Percentiles rank a stretch among this genome's conserved stretches.
phyloP scores from a whole-genome alignment of 176 grass and related monocot genomes.

The Oryza officinalis region DNA sequence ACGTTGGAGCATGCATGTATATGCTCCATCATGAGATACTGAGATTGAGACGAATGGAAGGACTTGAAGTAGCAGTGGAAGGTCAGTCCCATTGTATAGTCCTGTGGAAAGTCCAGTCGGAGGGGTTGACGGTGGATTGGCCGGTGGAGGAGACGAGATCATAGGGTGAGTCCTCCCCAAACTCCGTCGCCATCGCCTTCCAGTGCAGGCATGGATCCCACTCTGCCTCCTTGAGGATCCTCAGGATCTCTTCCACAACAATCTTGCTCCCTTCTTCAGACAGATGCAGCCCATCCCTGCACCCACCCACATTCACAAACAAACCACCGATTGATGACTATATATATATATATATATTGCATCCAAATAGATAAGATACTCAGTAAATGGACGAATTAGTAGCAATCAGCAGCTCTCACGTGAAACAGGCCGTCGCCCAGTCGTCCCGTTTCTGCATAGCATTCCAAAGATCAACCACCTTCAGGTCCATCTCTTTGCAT shows the following conservation, averaged over 20 bases:
- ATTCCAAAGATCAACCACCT: slow-evolving; percentile 80
- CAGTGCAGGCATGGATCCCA: slow-evolving; percentile 86
- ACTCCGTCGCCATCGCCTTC: slow-evolving; percentile 73
- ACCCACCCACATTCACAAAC: background rate
- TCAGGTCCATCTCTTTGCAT: slow-evolving; percentile 79
- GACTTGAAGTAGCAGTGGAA: too few species aligned
- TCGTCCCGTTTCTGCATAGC: slow-evolving; percentile 62
- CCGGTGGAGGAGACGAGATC: slow-evolving; percentile 72
- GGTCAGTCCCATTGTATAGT: slow-evolving; percentile 67
- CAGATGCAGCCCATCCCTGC: slow-evolving; percentile 77
- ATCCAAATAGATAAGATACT: background rate
- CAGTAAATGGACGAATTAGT: background rate
- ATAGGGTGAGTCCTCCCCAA: slow-evolving; percentile 69
- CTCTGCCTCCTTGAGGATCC: slow-evolving; percentile 73
- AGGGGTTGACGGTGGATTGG: slow-evolving; percentile 60
- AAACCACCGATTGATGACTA: background rate
- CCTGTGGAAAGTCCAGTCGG: slow-evolving; percentile 61
- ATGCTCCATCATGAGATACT: background rate
- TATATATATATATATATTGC: too few species aligned
- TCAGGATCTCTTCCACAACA: slow-evolving; percentile 57
- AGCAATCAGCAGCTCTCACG: slow-evolving; percentile 40
- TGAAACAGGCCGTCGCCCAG: slow-evolving; percentile 71
- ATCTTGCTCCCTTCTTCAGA: slow-evolving; percentile 74
- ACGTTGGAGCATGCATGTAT: background rate
- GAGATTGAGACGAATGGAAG: background rate